A percentile compares a stretch with the other conserved stretches of the same genome.
These are phyloP conservation scores for Candolleomyces eurysporus DNA, from an alignment of 768 basidiomycete genomes.

Conservation along the genomic window DNA sequence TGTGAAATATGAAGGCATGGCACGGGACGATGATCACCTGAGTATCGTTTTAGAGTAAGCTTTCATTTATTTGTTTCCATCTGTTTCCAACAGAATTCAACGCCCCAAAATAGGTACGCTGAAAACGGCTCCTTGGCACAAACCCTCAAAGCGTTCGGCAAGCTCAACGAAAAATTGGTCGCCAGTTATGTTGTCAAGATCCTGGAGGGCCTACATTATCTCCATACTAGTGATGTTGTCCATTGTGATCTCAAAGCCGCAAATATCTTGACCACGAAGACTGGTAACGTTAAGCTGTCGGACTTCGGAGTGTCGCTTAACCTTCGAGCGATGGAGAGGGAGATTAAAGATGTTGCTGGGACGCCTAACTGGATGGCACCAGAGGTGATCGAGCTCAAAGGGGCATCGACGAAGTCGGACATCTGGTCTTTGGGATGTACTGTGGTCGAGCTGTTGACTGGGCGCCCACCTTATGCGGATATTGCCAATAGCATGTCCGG, in stretches of 20 bases:
- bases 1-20: slow-evolving; percentile 97
- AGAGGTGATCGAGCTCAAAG: slow-evolving; percentile 94
- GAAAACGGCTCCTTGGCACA: slow-evolving; percentile 96
- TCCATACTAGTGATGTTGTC: slow-evolving; percentile 87
- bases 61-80: slow-evolving; percentile 9
- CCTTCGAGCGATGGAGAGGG: slow-evolving; percentile 83
- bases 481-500: slow-evolving; percentile 89
- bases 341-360: slow-evolving; percentile 84
- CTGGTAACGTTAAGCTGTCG: slow-evolving; percentile 93
- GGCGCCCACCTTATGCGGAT: slow-evolving; percentile 88
- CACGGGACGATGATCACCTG: slow-evolving; percentile 80
- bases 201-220: slow-evolving; percentile 90
- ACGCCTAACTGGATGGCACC: slow-evolving; percentile 99
- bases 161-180: slow-evolving; percentile 88
- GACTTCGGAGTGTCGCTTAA: slow-evolving; percentile 98
- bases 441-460: slow-evolving; percentile 90
- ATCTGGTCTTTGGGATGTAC: slow-evolving; percentile 97
- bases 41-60: slow-evolving; percentile 94
- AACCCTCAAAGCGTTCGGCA: slow-evolving; percentile 90
- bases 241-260: slow-evolving; percentile 99
- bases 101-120: slow-evolving; percentile 62
- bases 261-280: slow-evolving; percentile 98
- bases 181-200: slow-evolving; percentile 96
- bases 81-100: background rate
- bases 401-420: slow-evolving; percentile 89